phyloP scores from a whole-genome alignment of 1,139 yeast genomes.

The Protomyces lactucae-debilis region DNA sequence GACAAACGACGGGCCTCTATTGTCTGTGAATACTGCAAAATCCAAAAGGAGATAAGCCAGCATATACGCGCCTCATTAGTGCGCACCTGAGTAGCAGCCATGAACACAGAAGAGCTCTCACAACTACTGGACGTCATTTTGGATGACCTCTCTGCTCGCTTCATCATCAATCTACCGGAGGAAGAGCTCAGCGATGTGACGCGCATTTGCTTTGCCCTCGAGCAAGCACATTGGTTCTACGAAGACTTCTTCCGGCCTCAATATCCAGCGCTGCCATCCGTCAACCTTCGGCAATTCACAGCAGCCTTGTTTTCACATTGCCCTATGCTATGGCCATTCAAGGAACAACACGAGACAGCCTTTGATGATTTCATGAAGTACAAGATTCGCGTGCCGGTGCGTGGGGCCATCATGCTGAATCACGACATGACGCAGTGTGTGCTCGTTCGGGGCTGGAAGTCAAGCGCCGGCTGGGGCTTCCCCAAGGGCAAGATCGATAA shows the following conservation, averaged over 20 bases:
- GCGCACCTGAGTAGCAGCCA: neutral
- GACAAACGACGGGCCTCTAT: too few species aligned
- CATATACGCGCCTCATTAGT: neutral
- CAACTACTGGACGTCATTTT: slow-evolving; percentile 21
- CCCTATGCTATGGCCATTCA: slow-evolving; percentile 85
- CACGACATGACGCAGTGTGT: slow-evolving; percentile 52
- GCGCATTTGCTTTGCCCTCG: slow-evolving; percentile 86
- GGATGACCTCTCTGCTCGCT: slow-evolving; percentile 77
- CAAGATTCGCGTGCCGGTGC: slow-evolving; percentile 85
- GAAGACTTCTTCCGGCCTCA: slow-evolving; percentile 73
- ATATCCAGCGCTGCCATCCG: slow-evolving; percentile 69
- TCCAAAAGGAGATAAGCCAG: too few species aligned
- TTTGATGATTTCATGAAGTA: slow-evolving; percentile 72
- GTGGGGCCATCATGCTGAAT: slow-evolving; percentile 90
- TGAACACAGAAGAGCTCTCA: slow-evolving; percentile 21
- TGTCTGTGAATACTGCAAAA: too few species aligned
- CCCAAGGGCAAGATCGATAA: slow-evolving; percentile 96
- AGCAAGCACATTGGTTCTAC: slow-evolving; percentile 98
- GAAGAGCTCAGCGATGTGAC: slow-evolving; percentile 85
- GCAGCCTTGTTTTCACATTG: slow-evolving; percentile 67
- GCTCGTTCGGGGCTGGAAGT: slow-evolving; percentile 79
- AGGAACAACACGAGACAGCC: slow-evolving; percentile 64
- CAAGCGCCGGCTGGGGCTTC: slow-evolving; percentile 81
- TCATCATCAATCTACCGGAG: slow-evolving; percentile 83
- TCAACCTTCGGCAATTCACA: slow-evolving; percentile 78